These are phyloP conservation scores for Schizonepeta tenuifolia DNA, from an alignment of 257 asterid genomes.

Conservation along the genomic window DNA sequence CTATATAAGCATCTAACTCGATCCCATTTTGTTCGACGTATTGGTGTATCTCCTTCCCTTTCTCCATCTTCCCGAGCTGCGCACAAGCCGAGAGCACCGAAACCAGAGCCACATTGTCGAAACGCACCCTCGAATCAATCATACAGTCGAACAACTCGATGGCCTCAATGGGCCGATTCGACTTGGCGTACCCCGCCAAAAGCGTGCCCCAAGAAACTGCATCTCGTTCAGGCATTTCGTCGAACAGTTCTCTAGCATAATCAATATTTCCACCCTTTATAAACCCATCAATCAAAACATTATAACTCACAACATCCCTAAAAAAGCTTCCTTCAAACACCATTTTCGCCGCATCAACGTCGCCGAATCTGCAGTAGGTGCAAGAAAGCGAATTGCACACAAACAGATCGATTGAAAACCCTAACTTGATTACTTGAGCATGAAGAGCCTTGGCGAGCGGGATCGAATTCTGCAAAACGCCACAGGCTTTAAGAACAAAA, in stretches of 20 bases:
- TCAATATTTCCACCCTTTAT: conserved; percentile 67
- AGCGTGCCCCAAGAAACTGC: conserved; percentile 77
- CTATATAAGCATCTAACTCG: conserved; percentile 55
- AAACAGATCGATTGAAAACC: conserved; percentile 61
- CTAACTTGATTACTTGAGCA: conserved; percentile 55
- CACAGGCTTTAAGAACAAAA: conserved; percentile 71
- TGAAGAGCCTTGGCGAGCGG: conserved; percentile 52
- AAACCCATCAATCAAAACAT: conserved; percentile 69
- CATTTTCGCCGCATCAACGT: conserved; percentile 37
- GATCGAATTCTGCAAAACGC: conserved; percentile 38
- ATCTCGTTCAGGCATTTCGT: conserved; percentile 68
- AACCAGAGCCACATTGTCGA: conserved; percentile 67
- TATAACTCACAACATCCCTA: conserved; percentile 74
- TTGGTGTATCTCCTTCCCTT: conserved; percentile 63
- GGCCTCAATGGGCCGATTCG: conserved; percentile 52
- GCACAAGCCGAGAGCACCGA: conserved; percentile 84
- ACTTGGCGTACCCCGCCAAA: conserved; percentile 76
- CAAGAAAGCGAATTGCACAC: conserved; percentile 60
- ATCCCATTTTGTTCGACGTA: conserved; percentile 41
- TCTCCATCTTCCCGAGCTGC: conserved; percentile 65
- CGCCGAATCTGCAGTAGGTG: conserved; percentile 45
- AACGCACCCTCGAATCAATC: conserved; percentile 40
- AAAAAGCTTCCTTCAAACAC: conserved; percentile 59
- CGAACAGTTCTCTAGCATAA: conserved; percentile 62
- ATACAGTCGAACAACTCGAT: conserved; percentile 62